Evolutionary conservation across 2,329 filamentous ascomycete species (phyloP).

Genomic region (Penicillium sp.): DNA sequence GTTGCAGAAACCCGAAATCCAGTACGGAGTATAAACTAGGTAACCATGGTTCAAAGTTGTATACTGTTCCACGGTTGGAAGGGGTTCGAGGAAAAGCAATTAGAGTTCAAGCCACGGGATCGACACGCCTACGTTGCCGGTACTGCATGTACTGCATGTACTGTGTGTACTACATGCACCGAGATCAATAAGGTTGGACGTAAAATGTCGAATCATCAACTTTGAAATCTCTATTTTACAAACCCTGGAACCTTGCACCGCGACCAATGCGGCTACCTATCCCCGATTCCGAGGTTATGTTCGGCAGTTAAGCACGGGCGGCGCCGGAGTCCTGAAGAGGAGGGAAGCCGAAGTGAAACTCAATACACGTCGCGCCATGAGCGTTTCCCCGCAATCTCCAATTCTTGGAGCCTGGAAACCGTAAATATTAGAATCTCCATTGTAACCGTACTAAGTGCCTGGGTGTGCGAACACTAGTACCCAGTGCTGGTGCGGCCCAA

Average conservation of each 20-base stretch:
- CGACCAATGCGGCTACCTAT: too few species aligned
- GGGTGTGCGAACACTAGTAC: neutral
- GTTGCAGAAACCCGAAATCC: neutral
- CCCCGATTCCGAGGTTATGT: too few species aligned
- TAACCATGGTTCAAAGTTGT: too few species aligned
- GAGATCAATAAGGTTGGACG: neutral
- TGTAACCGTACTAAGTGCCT: neutral
- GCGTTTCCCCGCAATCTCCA: neutral
- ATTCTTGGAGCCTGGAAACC: neutral
- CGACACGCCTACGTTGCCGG: neutral
- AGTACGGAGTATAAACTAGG: too few species aligned
- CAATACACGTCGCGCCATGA: neutral
- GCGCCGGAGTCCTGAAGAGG: neutral
- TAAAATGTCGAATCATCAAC: neutral
- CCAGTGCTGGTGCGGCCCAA: neutral
- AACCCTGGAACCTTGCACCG: too few species aligned
- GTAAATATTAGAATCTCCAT: neutral
- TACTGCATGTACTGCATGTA: too few species aligned
- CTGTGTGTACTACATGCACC: too few species aligned
- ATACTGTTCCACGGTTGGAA: neutral
- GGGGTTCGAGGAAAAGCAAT: neutral
- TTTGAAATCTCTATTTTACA: too few species aligned
- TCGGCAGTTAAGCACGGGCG: neutral
- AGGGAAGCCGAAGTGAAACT: neutral
- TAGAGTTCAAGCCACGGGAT: neutral